A percentile compares a stretch with the other conserved stretches of the same genome.
Evolutionary conservation across 768 basidiomycete genomes (phyloP).

Genomic region (Podaxis rugospora): DNA sequence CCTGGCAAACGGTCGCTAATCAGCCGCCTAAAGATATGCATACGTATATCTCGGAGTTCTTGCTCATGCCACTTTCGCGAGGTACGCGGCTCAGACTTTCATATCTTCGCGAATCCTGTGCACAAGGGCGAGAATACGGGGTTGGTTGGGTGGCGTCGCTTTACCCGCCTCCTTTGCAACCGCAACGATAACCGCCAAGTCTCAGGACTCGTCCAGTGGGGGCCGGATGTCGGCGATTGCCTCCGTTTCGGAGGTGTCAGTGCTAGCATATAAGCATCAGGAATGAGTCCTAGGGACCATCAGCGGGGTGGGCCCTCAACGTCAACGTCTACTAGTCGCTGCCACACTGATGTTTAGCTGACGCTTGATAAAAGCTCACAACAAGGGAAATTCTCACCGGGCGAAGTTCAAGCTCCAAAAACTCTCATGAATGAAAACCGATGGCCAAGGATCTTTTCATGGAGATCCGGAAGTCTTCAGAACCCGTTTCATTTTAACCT

Average conservation of each 20-base stretch:
- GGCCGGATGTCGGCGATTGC: neutral
- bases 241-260: neutral
- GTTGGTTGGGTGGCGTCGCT: neutral
- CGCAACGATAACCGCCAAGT: neutral
- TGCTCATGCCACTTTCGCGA: neutral
- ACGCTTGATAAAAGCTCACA: neutral
- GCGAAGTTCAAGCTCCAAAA: neutral
- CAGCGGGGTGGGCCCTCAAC: neutral
- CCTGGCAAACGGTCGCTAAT: neutral
- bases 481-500: conserved; percentile 1
- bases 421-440: neutral
- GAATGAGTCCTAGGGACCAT: neutral
- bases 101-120: neutral
- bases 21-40: neutral
- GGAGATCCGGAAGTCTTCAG: neutral
- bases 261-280: neutral
- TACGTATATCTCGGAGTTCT: neutral
- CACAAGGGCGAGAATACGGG: neutral
- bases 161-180: neutral
- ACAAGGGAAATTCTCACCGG: neutral
- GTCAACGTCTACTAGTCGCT: neutral
- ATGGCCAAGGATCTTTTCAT: conserved; percentile 4
- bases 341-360: too few species aligned
- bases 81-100: neutral
- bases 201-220: neutral